Conservation (phyloP, 305 asterid genomes). For the Plantago coronopus region DNA sequence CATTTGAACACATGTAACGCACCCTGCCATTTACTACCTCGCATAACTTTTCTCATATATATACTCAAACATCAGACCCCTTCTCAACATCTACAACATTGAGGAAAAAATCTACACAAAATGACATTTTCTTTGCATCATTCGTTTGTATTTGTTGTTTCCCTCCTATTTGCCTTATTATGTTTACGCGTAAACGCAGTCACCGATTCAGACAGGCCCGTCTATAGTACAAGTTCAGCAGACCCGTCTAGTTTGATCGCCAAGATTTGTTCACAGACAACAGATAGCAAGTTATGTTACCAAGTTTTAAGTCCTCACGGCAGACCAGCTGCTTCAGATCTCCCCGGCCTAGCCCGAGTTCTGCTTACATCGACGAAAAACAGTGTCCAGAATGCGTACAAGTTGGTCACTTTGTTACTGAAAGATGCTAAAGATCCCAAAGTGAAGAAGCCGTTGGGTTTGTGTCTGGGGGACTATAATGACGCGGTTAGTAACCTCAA, state of each 20-base stretch:
- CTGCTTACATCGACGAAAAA: not conserved
- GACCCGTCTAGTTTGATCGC: not conserved
- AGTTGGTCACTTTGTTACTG: not conserved
- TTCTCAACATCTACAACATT: too few species aligned
- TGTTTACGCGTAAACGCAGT: not conserved
- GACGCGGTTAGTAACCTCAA: not conserved
- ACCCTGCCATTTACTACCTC: too few species aligned
- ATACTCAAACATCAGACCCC: too few species aligned
- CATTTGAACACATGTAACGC: too few species aligned
- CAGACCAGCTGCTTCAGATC: not conserved
- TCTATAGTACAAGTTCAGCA: too few species aligned
- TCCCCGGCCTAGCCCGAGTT: conserved; percentile 3
- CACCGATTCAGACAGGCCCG: too few species aligned
- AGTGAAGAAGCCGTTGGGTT: not conserved
- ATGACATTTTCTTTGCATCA: too few species aligned
- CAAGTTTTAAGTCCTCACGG: not conserved
- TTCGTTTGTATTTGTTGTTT: not conserved
- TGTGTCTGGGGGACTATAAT: not conserved
- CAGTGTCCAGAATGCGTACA: not conserved
- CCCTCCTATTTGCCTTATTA: not conserved
- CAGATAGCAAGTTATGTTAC: not conserved
- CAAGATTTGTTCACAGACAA: conserved; percentile 11
- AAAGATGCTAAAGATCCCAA: not conserved
- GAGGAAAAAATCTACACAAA: too few species aligned
- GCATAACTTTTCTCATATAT: too few species aligned